These are phyloP conservation scores for Pelagomonas calceolata DNA, from an alignment of 108 stramenopile genomes.

Conservation along the genomic window DNA sequence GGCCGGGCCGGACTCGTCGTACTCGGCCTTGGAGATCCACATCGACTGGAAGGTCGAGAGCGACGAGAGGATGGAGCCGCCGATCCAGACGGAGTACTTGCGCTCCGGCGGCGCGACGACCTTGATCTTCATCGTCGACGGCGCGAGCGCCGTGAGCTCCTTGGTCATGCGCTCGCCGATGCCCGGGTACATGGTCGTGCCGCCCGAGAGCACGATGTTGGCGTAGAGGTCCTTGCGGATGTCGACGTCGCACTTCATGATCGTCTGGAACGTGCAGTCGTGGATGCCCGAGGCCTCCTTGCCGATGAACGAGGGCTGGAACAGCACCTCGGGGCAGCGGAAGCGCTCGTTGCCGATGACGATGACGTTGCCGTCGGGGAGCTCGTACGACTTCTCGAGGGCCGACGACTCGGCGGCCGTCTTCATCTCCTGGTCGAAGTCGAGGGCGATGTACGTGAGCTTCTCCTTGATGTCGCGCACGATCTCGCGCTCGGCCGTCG, in stretches of 20 bases:
- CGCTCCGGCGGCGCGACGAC: slow-evolving; percentile 82
- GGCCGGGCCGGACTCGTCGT: slow-evolving; percentile 95
- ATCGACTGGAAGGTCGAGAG: slow-evolving; percentile 97
- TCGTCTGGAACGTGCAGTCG: slow-evolving; percentile 95
- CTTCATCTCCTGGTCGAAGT: slow-evolving; percentile 55
- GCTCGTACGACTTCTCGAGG: slow-evolving; percentile 52
- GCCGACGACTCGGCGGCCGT: slow-evolving; percentile 43
- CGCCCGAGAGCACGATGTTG: slow-evolving; percentile 56
- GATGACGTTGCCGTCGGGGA: slow-evolving; percentile 51
- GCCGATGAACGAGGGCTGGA: slow-evolving; percentile 81
- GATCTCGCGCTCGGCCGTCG: slow-evolving; percentile 51
- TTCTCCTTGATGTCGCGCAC: slow-evolving; percentile 60
- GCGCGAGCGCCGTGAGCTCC: slow-evolving; percentile 72
- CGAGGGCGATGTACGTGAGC: slow-evolving; percentile 52
- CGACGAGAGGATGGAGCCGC: slow-evolving; percentile 94
- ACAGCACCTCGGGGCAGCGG: slow-evolving; percentile 54
- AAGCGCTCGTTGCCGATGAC: slow-evolving; percentile 52
- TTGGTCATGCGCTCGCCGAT: slow-evolving; percentile 98
- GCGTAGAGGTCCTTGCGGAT: slow-evolving; percentile 79
- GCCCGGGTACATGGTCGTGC: slow-evolving; percentile 85
- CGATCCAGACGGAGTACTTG: slow-evolving; percentile 95
- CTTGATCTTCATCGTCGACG: slow-evolving; percentile 54
- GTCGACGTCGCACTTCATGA: slow-evolving; percentile 99
- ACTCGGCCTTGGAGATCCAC: slow-evolving; percentile 99
- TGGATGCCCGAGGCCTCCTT: slow-evolving; percentile 94